Evolutionary conservation across 495 filamentous ascomycete species (phyloP).

Genomic region (Aspergillus ellipticus): DNA sequence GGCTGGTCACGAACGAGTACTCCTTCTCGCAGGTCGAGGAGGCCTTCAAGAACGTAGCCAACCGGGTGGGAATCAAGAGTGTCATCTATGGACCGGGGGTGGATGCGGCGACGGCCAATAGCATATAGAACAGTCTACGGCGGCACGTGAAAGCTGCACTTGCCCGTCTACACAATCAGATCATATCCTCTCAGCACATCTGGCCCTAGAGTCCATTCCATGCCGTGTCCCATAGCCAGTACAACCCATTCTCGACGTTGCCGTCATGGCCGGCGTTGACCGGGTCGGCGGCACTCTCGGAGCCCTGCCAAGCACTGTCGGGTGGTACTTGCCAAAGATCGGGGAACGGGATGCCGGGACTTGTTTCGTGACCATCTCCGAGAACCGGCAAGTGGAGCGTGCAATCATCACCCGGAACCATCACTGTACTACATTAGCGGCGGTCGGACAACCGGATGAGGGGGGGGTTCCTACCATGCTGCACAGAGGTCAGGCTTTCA

Average conservation of each 20-base stretch:
- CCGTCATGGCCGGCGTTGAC: background rate
- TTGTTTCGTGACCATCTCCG: background rate
- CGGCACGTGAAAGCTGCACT: too few relatives aligned
- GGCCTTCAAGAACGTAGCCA: slow-evolving; percentile 21
- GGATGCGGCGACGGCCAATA: slow-evolving; percentile 18
- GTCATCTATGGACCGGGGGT: slow-evolving; percentile 30
- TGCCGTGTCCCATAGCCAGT: slow-evolving; percentile 29
- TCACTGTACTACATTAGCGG: background rate
- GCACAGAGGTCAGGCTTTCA: slow-evolving; percentile 25
- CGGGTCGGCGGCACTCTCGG: background rate
- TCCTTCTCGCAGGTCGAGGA: slow-evolving; percentile 17
- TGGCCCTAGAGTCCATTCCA: slow-evolving; percentile 17
- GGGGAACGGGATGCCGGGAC: background rate
- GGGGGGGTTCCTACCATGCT: slow-evolving; percentile 16
- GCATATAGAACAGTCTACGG: slow-evolving; percentile 1
- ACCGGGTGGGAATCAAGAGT: slow-evolving; percentile 24
- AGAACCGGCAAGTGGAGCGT: background rate
- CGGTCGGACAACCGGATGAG: background rate
- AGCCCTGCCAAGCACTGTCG: background rate
- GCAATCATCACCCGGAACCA: slow-evolving; percentile 11
- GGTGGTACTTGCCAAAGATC: background rate
- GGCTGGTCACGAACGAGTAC: slow-evolving; percentile 56
- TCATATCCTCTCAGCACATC: background rate
- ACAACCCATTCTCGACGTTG: slow-evolving; percentile 20
- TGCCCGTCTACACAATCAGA: too few relatives aligned